Conservation (phyloP, 2,329 filamentous ascomycete genomes). For the Beauveria sp. region DNA sequence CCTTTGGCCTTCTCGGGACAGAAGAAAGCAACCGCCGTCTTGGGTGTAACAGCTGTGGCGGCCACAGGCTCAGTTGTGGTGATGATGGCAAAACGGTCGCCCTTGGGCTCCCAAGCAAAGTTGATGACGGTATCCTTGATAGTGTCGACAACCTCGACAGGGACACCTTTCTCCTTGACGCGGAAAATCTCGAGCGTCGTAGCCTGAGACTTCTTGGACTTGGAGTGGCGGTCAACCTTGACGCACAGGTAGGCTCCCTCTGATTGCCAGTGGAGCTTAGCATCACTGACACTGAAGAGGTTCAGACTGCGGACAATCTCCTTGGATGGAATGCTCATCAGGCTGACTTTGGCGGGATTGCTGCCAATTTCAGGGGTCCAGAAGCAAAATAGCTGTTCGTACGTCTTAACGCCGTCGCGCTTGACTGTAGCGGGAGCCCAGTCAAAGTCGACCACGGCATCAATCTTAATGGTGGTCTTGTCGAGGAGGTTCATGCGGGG, state of each 20-base stretch:
- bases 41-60: slow-evolving; percentile 76
- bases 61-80: slow-evolving; percentile 79
- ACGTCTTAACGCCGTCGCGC: slow-evolving; percentile 78
- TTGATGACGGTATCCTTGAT: slow-evolving; percentile 99
- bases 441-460: slow-evolving; percentile 95
- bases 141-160: slow-evolving; percentile 93
- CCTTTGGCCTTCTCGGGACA: slow-evolving; percentile 92
- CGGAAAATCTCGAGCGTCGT: slow-evolving; percentile 99
- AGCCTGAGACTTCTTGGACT: slow-evolving; percentile 96
- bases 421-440: slow-evolving; percentile 82
- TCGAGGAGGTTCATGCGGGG: slow-evolving; percentile 84
- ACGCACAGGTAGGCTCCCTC: slow-evolving; percentile 91
- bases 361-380: slow-evolving; percentile 98
- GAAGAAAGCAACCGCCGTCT: slow-evolving; percentile 94
- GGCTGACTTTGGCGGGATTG: slow-evolving; percentile 92
- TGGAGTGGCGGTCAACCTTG: slow-evolving; percentile 97
- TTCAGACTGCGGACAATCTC: slow-evolving; percentile 91
- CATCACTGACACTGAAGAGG: slow-evolving; percentile 95
- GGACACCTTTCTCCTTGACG: slow-evolving; percentile 92
- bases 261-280: slow-evolving; percentile 98
- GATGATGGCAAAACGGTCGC: slow-evolving; percentile 94
- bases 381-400: slow-evolving; percentile 96
- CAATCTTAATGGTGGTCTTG: slow-evolving; percentile 90
- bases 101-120: slow-evolving; percentile 98
- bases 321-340: slow-evolving; percentile 95